These are phyloP conservation scores for Didymosphaeria variabile DNA, from an alignment of 2,329 filamentous ascomycete genomes.

Conservation along the genomic window DNA sequence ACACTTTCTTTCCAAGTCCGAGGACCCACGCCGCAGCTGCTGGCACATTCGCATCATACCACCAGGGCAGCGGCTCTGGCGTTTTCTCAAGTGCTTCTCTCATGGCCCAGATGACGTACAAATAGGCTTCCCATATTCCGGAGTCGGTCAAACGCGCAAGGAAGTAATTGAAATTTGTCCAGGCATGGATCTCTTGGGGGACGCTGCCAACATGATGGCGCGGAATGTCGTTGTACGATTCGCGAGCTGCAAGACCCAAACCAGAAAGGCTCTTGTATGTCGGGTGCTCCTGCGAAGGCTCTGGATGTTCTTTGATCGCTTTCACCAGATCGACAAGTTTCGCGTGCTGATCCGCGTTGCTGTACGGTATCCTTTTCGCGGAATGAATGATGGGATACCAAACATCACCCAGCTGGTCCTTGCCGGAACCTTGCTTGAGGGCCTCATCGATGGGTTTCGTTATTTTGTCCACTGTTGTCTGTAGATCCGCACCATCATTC, in stretches of 20 bases:
- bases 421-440: constrained; percentile 28
- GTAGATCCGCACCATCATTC: constrained; percentile 23
- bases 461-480: constrained; percentile 27
- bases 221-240: constrained; percentile 43
- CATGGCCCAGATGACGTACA: constrained; percentile 43
- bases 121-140: constrained; percentile 25
- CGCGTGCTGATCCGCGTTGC: constrained; percentile 20
- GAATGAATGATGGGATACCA: constrained; percentile 46
- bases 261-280: constrained; percentile 32
- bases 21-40: constrained; percentile 44
- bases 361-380: constrained; percentile 34
- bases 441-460: constrained; percentile 38
- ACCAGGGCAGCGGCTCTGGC: constrained; percentile 29
- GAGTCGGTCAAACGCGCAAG: constrained; percentile 34
- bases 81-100: constrained; percentile 38
- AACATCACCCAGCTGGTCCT: constrained; percentile 33
- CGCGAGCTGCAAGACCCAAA: constrained; percentile 36
- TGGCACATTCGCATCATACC: constrained; percentile 39
- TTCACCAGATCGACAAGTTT: constrained; percentile 33
- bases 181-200: constrained; percentile 36
- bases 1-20: constrained; percentile 31
- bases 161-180: constrained; percentile 46
- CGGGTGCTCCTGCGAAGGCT: constrained; percentile 30
- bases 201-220: constrained; percentile 24
- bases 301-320: constrained; percentile 36